Evolutionary conservation across 495 filamentous ascomycete genomes (phyloP).

Genomic region (Xylaria nigripes): DNA sequence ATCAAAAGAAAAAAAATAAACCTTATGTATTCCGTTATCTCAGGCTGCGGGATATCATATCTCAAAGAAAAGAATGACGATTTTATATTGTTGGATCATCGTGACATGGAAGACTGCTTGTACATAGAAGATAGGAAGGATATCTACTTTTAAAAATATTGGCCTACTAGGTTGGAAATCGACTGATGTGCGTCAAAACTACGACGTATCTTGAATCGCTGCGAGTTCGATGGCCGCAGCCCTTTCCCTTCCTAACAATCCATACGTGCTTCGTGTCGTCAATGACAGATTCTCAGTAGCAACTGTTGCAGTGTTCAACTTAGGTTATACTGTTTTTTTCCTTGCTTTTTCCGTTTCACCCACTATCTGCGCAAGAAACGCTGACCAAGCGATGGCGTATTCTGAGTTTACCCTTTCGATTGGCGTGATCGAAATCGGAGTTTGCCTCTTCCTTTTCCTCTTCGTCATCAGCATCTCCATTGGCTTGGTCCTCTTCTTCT

Average conservation of each 20-base stretch:
- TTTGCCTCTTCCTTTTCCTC: constrained; percentile 6
- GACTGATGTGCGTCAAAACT: not conserved
- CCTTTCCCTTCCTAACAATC: no score
- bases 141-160: not conserved
- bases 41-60: not conserved
- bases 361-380: constrained; percentile 11
- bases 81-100: not conserved
- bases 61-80: not conserved
- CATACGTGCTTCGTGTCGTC: no score
- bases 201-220: not conserved
- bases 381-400: constrained; percentile 22
- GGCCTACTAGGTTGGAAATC: not conserved
- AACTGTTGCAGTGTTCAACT: no score
- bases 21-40: not conserved
- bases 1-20: not conserved
- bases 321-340: no score
- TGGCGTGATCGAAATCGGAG: not conserved
- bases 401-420: constrained; percentile 4
- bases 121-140: not conserved
- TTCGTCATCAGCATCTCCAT: constrained; percentile 10
- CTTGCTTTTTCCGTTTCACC: not conserved
- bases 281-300: no score
- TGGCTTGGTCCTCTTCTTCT: constrained; percentile 5
- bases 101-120: not conserved
- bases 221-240: no score